Evolutionary conservation across 805 yeast species (phyloP), one percentile per base, ranked within the genome.

Genomic region (Cyberlindnera nakhonratchasimensis): DNA sequence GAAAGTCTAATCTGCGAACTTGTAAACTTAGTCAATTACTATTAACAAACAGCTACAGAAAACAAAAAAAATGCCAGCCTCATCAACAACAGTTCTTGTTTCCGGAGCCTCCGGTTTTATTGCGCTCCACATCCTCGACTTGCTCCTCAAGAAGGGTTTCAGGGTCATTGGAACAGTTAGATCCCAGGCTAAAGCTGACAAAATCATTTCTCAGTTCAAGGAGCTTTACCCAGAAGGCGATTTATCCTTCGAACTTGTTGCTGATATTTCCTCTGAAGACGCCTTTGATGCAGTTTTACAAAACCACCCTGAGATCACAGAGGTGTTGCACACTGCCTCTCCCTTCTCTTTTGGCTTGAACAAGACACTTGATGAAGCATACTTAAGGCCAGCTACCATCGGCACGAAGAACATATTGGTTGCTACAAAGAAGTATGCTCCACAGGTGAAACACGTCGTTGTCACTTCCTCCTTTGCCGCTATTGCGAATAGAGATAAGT

Each of bases 271-370:
- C 8, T 58, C 61, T 12, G 63, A 54, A n/a, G 66, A 66, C 12
- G 76, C 79, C 0, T 75, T 75, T 46, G 72, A 71, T 42, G 57
- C 57, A 7, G 69, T 71, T 1, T 65, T 79, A 50, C 58, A 69
- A 50, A 64, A 63, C 8, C 70, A 72, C 24, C 72, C 73, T 25
- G 81, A 78, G 31, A 71, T 78, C 42, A 64, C 65, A 11, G 75
- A 71, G 25, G 79, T 80, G 37, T 51, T 79, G 31, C 86, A 80
- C 58, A 70, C 81, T 9, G 86, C 86, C 2, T 72, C 82, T 12
- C 84, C 86, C 12, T 73, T 74, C 55, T 63, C 69, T 21, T 72
- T 69, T 55, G 66, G 70, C 10, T 60, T 67, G 17, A 59, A 65
- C 12, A 66, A 70, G 46, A 63, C 71, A 26, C 56, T 52, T 24